Evolutionary conservation across 2,329 filamentous ascomycete species (phyloP).

Genomic region (Talaromyces sp.): DNA sequence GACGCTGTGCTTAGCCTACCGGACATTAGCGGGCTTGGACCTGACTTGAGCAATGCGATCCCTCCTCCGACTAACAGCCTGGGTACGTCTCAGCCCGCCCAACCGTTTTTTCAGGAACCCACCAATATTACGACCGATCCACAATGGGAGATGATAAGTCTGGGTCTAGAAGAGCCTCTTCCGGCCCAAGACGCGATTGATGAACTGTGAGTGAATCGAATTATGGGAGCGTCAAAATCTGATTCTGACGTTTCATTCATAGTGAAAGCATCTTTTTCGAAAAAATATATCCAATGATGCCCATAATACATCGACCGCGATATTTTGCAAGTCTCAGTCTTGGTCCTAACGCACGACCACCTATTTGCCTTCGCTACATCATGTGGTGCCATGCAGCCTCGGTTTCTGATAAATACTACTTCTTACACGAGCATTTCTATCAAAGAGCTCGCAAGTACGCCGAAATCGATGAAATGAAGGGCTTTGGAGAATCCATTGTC

Average conservation of each 20-base stretch:
- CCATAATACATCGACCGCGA: slow-evolving; percentile 86
- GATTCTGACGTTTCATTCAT: slow-evolving; percentile 51
- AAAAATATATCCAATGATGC: slow-evolving; percentile 81
- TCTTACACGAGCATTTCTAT: slow-evolving; percentile 86
- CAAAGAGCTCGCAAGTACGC: slow-evolving; percentile 85
- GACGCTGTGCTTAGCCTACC: slow-evolving; percentile 25
- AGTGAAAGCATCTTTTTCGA: slow-evolving; percentile 79
- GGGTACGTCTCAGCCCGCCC: slow-evolving; percentile 22
- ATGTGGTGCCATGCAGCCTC: slow-evolving; percentile 96
- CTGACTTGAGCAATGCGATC: slow-evolving; percentile 22
- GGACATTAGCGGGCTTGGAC: slow-evolving; percentile 26
- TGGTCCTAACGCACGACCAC: slow-evolving; percentile 81
- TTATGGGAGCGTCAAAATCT: not conserved
- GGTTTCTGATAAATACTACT: slow-evolving; percentile 76
- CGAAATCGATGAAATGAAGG: slow-evolving; percentile 86
- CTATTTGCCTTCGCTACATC: slow-evolving; percentile 85
- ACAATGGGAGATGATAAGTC: slow-evolving; percentile 81
- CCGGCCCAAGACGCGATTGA: slow-evolving; percentile 80
- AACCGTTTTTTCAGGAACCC: slow-evolving; percentile 24
- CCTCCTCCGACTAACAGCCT: slow-evolving; percentile 30
- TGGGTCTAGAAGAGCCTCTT: slow-evolving; percentile 80
- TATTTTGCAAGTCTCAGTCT: slow-evolving; percentile 89
- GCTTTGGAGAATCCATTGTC: slow-evolving; percentile 86
- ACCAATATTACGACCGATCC: slow-evolving; percentile 50
- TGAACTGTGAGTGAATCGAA: slow-evolving; percentile 64